These are phyloP conservation scores for Aspergillus calidoustus DNA, from an alignment of 2,329 filamentous ascomycete species.

Conservation along the genomic window DNA sequence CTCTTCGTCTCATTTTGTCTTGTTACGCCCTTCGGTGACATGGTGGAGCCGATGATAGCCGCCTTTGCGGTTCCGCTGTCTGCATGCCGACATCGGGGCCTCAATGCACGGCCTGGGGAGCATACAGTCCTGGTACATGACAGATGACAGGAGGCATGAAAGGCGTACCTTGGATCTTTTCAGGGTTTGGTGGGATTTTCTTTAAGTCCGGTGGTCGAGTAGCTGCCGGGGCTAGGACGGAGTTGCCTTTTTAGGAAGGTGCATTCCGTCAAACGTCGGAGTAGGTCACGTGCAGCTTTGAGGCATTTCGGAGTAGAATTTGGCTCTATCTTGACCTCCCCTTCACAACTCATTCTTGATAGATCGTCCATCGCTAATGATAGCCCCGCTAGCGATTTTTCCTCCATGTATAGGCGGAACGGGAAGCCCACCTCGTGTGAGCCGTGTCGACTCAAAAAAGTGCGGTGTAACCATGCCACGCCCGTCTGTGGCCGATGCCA, in stretches of 20 bases:
- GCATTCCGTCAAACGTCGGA: neutral
- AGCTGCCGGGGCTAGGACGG: neutral
- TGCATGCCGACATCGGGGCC: no score
- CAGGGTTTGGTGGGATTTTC: no score
- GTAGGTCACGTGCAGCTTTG: neutral
- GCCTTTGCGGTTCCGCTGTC: no score
- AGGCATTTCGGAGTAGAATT: neutral
- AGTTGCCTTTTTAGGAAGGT: neutral
- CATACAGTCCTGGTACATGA: no score
- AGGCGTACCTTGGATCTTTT: no score
- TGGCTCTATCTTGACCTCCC: neutral
- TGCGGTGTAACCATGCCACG: neutral
- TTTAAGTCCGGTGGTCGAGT: neutral
- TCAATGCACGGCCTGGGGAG: no score
- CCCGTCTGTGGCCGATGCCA: constrained; percentile 1
- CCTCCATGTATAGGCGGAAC: neutral
- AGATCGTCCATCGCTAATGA: neutral
- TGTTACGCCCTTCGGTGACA: neutral
- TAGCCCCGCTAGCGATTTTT: neutral
- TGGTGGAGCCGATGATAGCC: no score
- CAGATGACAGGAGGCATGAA: no score
- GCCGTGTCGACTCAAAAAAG: neutral
- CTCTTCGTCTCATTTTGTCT: neutral
- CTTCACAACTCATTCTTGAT: neutral
- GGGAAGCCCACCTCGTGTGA: constrained; percentile 1